A percentile compares a stretch with the other conserved stretches of the same genome.
phyloP scores from a whole-genome alignment of 768 basidiomycete genomes.

The Rhodotorula paludigena region DNA sequence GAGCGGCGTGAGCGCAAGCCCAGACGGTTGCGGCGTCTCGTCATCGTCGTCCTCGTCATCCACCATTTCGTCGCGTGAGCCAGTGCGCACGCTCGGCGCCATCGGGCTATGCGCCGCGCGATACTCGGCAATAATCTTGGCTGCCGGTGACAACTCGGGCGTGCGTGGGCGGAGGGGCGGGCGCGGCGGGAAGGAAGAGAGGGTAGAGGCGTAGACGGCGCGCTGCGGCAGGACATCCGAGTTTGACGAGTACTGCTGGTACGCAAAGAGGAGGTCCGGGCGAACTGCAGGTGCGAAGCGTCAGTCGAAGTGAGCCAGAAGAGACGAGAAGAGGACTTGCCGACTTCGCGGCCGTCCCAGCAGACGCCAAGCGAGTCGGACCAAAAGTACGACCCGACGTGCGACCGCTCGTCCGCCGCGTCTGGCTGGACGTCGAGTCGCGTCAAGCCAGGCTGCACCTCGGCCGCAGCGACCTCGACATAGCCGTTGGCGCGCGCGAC shows the following conservation, averaged over 20 bases:
- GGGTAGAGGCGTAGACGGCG: conserved; percentile 21
- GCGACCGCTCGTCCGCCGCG: background rate
- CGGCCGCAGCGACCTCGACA: background rate
- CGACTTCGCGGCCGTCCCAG: conserved; percentile 25
- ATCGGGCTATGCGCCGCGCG: conserved; percentile 3
- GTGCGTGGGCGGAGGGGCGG: conserved; percentile 14
- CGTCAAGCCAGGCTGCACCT: background rate
- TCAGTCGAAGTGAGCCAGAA: background rate
- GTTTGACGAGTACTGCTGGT: conserved; percentile 14
- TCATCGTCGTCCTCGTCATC: background rate
- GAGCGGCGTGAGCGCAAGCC: background rate
- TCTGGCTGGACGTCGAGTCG: background rate
- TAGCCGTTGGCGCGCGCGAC: background rate
- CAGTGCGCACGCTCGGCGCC: conserved; percentile 1
- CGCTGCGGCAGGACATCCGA: conserved; percentile 7
- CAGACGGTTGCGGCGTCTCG: background rate
- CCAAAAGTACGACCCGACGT: conserved; percentile 10
- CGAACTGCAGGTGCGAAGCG: background rate
- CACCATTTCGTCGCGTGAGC: background rate
- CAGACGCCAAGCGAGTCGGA: conserved; percentile 13
- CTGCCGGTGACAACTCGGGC: conserved; percentile 4
- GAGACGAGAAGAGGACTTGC: background rate
- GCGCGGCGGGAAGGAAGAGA: conserved; percentile 22
- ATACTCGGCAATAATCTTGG: conserved; percentile 12
- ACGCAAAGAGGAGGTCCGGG: conserved; percentile 7